Base-by-base conservation (phyloP, 805 yeast species). In the Yamadazyma phyllophila region DNA sequence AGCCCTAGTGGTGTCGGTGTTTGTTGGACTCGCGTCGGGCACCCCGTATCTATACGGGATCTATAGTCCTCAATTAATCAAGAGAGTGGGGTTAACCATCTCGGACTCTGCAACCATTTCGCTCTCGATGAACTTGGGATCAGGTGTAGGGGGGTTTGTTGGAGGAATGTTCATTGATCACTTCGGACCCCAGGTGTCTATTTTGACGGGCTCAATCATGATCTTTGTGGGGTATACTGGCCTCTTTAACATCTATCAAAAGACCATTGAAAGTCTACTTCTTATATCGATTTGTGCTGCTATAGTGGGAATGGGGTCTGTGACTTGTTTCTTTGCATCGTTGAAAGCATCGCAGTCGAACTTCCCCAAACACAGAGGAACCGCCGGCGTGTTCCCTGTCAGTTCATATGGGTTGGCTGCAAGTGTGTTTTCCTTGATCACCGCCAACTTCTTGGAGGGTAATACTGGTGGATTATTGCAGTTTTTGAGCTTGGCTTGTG, bases 11-110 rank as follows among this genome's bases (percentile, higher is more conserved):
- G 58, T 59, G 16, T 66, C 74, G 11, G 53, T 69, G 11, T 56
- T 83, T 13, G 82, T 82, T 7, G 76, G 87, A 0, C 55, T 85
- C 39, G 89, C 85, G 0, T 76, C 88, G 2, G 92, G 94, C 2
- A 85, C 90, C 2, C 86, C 88, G 0, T 86, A 86, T 55, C 66
- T 84, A 11, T 86, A 81, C 59, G 87, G 91, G 0, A 78, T 81
- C n/a, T 86, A 80, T 58, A 82, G 89, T 1, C 91, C 92, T 1
- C 90, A 85, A 58, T 65, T 86, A 50, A 74, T 83, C 24, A 65
- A 70, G 20, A 66, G 73, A 52, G 78, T 85, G 17, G 74, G 80
- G 0, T 69, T 85, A 24, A 74, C 83, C 0, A 76, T 85, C 0
- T 67, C 80, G 0, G 80, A 79, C 50, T 78, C 89, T 7, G 86